phyloP scores from a whole-genome alignment of 495 filamentous ascomycete species.

The Hypoxylon rickii region DNA sequence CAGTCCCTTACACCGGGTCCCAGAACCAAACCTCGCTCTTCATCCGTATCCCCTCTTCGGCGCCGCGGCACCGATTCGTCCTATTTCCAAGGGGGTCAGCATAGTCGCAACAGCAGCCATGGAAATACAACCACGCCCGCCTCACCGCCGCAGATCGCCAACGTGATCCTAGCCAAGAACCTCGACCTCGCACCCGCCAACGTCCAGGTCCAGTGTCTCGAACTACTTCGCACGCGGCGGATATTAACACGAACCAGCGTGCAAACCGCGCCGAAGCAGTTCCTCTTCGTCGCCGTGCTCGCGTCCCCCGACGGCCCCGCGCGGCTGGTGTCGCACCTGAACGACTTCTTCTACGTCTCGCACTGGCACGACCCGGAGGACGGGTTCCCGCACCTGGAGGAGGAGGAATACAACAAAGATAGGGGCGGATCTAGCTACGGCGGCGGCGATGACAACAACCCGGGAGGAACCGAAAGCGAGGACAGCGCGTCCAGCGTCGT shows the following conservation, averaged over 20 bases:
- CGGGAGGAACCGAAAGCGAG: too few species aligned
- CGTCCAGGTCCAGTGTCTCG: constrained; percentile 87
- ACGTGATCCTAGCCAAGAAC: constrained; percentile 80
- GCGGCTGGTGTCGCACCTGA: constrained; percentile 55
- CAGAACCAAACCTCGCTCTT: constrained; percentile 12
- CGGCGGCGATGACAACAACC: too few species aligned
- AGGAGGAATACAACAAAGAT: constrained; percentile 48
- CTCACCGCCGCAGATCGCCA: constrained; percentile 59
- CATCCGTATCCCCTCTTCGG: constrained; percentile 19
- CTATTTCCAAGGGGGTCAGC: constrained; percentile 1
- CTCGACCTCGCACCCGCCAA: constrained; percentile 69
- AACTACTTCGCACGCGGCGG: constrained; percentile 80
- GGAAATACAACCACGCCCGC: neutral
- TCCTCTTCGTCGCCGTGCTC: constrained; percentile 79
- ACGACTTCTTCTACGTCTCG: constrained; percentile 85
- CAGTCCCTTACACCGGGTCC: constrained; percentile 15
- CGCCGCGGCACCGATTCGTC: constrained; percentile 24
- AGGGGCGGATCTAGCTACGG: too few species aligned
- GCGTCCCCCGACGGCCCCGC: constrained; percentile 46
- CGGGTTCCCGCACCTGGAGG: constrained; percentile 73
- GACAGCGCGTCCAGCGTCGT: constrained; percentile 37
- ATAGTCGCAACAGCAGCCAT: constrained; percentile 1
- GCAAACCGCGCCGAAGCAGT: constrained; percentile 74
- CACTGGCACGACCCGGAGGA: constrained; percentile 79
- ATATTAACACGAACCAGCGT: constrained; percentile 73